A percentile compares a stretch with the other conserved stretches of the same genome.
These are phyloP conservation scores for Dionaea muscipula DNA, from an alignment of 179 eudicot species.

Conservation along the genomic window DNA sequence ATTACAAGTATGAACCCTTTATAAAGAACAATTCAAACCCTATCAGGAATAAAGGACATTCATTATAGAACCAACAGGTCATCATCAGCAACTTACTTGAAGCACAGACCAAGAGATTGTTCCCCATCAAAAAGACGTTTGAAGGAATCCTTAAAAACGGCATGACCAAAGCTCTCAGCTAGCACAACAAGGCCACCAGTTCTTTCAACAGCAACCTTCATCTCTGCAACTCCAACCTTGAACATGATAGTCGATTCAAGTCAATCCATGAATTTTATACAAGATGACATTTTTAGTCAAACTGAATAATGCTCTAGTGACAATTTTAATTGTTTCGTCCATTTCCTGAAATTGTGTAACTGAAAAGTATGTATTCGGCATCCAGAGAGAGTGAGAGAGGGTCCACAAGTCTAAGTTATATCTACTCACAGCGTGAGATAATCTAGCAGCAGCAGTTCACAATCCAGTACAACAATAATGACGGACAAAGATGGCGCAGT, in stretches of 20 bases:
- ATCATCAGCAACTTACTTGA: slow-evolving; percentile 49
- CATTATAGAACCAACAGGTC: background rate
- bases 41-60: background rate
- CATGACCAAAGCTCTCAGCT: slow-evolving; percentile 95
- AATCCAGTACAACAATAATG: no score
- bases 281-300: background rate
- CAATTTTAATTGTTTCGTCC: no score
- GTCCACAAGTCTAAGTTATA: no score
- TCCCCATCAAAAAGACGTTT: slow-evolving; percentile 81
- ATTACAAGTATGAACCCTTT: background rate
- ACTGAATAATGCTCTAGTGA: background rate
- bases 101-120: slow-evolving; percentile 79
- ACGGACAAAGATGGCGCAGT: no score
- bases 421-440: no score
- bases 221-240: slow-evolving; percentile 93
- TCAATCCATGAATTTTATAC: background rate
- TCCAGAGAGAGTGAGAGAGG: background rate
- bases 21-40: background rate
- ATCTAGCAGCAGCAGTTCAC: no score
- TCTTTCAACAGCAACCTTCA: slow-evolving; percentile 91
- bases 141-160: slow-evolving; percentile 91
- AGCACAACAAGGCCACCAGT: slow-evolving; percentile 95
- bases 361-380: no score
- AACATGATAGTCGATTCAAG: background rate
- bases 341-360: no score